phyloP scores from a whole-genome alignment of 805 yeast genomes.

The Metschnikowia colocasiae region DNA sequence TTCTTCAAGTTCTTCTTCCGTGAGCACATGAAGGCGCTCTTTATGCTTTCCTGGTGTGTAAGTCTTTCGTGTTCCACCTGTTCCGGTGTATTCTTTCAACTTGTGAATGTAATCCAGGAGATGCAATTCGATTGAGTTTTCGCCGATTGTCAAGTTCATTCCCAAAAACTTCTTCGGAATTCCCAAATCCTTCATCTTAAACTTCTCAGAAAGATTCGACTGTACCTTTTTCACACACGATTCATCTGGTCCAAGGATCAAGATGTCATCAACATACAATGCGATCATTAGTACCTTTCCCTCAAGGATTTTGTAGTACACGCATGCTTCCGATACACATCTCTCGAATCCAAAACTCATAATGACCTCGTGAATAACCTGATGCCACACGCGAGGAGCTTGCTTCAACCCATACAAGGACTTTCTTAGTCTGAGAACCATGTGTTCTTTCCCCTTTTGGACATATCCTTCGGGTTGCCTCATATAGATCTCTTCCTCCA shows the following conservation, averaged over 20 bases:
- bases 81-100: too few relatives aligned
- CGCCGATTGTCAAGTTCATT: background rate
- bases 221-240: background rate
- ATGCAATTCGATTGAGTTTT: background rate
- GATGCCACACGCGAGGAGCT: constrained; percentile 2
- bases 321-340: background rate
- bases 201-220: too few relatives aligned
- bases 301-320: background rate
- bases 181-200: too few relatives aligned
- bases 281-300: background rate
- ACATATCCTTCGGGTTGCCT: background rate
- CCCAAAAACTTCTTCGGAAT: background rate
- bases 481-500: background rate
- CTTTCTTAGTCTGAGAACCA: too few relatives aligned
- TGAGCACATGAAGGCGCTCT: background rate
- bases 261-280: background rate
- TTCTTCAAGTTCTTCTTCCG: background rate
- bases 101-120: background rate
- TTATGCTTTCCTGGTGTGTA: background rate
- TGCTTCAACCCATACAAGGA: constrained; percentile 1
- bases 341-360: background rate
- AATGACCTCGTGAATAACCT: background rate
- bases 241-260: background rate
- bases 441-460: background rate
- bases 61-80: background rate